Conservation (phyloP, 176 grass and related monocot genomes). For the Musa acuminata region DNA sequence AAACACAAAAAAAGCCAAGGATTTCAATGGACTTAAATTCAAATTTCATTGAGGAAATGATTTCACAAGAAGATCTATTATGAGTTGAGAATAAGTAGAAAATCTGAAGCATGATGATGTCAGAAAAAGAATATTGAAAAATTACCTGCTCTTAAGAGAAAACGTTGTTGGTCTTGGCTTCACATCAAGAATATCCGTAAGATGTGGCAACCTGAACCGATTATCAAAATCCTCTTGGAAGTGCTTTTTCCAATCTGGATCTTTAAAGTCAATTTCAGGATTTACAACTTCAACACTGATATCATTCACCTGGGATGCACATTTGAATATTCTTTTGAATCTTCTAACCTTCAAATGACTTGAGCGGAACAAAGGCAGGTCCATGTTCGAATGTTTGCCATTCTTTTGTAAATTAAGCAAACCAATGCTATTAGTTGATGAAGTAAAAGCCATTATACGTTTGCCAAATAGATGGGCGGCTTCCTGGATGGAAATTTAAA, state of each 20-base stretch:
- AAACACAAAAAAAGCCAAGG: conserved; percentile 20
- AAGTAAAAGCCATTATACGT: neutral
- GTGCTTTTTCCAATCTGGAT: conserved; percentile 65
- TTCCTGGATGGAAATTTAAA: neutral
- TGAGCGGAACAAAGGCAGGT: neutral
- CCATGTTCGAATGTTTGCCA: neutral
- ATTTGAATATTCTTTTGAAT: conserved; percentile 27
- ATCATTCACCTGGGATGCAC: conserved; percentile 5
- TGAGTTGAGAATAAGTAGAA: neutral
- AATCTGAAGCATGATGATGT: no score
- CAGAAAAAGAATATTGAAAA: neutral
- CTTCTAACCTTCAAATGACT: conserved; percentile 11
- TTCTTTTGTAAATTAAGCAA: neutral
- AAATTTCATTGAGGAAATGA: no score
- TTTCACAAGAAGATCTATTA: no score
- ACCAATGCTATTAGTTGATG: neutral
- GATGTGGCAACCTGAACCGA: conserved; percentile 67
- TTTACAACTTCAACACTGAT: conserved; percentile 28
- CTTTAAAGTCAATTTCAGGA: conserved; percentile 53
- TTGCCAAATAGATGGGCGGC: neutral
- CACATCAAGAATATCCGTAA: conserved; percentile 78
- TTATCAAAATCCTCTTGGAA: conserved; percentile 69
- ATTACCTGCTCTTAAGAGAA: conserved; percentile 68
- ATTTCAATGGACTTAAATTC: neutral
- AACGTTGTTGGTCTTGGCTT: conserved; percentile 70